These are phyloP conservation scores for Coniochaeta sp. DNA, from an alignment of 2,329 filamentous ascomycete genomes.

Conservation along the genomic window DNA sequence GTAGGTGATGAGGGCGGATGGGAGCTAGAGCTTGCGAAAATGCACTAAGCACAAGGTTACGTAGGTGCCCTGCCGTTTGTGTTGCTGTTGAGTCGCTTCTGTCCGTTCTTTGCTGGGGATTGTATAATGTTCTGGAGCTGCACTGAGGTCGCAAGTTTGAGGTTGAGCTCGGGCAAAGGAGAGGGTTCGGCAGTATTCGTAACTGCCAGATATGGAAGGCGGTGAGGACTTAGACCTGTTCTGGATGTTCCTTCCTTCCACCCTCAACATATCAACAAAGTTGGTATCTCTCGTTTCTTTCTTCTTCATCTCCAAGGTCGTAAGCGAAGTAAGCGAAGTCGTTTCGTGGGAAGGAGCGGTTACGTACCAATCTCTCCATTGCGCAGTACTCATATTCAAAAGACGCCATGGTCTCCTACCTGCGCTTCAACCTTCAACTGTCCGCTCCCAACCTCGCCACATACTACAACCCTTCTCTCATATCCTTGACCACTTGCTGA, in stretches of 20 bases:
- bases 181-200: neutral
- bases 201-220: neutral
- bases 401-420: too few relatives aligned
- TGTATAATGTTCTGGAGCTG: neutral
- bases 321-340: too few relatives aligned
- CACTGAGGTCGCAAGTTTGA: neutral
- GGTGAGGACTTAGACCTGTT: neutral
- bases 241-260: neutral
- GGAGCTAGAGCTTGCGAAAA: too few relatives aligned
- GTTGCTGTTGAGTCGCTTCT: neutral
- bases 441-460: too few relatives aligned
- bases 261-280: neutral
- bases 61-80: neutral
- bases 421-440: too few relatives aligned
- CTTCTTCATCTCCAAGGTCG: too few relatives aligned
- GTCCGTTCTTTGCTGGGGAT: neutral
- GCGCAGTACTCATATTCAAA: too few relatives aligned
- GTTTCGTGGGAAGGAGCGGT: too few relatives aligned
- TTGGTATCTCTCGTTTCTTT: neutral
- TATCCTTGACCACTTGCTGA: too few relatives aligned
- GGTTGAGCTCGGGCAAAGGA: neutral
- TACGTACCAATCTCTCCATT: too few relatives aligned
- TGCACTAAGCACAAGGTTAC: neutral
- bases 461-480: too few relatives aligned
- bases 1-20: neutral